Percentiles rank a stretch among this genome's conserved stretches.
These are phyloP conservation scores for Rubroboletus satanas DNA, from an alignment of 768 basidiomycete genomes.

Conservation along the genomic window DNA sequence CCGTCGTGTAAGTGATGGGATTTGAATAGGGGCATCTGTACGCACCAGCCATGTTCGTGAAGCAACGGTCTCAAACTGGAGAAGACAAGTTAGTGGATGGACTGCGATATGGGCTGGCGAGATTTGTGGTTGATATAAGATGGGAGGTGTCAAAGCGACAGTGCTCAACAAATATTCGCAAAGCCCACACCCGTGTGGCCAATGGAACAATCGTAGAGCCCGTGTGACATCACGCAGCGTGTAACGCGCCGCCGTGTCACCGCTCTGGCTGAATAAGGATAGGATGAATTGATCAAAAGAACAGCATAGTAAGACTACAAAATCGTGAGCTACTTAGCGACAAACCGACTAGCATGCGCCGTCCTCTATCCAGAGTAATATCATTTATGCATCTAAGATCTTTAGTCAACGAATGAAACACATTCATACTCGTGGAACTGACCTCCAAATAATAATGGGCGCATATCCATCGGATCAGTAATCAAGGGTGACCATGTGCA, in stretches of 20 bases:
- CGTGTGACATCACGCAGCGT: slow-evolving; percentile 33
- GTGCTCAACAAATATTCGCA: slow-evolving; percentile 24
- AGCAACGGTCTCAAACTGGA: neutral
- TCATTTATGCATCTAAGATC: slow-evolving; percentile 5
- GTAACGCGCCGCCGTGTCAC: slow-evolving; percentile 17
- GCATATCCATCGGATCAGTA: slow-evolving; percentile 14
- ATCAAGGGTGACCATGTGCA: slow-evolving; percentile 2
- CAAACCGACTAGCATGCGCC: slow-evolving; percentile 9
- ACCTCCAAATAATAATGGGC: slow-evolving; percentile 20
- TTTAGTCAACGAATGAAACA: slow-evolving; percentile 3
- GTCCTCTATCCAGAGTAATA: slow-evolving; percentile 14
- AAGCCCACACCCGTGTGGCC: slow-evolving; percentile 12
- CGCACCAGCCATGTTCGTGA: slow-evolving; percentile 30
- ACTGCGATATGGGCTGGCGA: neutral
- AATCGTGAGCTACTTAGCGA: slow-evolving; percentile 24
- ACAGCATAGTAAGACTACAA: slow-evolving; percentile 27
- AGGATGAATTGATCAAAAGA: slow-evolving; percentile 27
- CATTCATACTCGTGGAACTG: neutral
- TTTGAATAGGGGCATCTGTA: slow-evolving; percentile 11
- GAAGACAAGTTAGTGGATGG: neutral
- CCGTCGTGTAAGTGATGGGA: neutral
- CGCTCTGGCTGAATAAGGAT: neutral
- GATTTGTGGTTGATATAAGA: slow-evolving; percentile 10
- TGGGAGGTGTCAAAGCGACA: slow-evolving; percentile 21
- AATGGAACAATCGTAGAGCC: slow-evolving; percentile 1